Evolutionary conservation across 139 green algal species (phyloP), one percentile per base, ranked within the genome.

Genomic region (Penium margaritaceum): DNA sequence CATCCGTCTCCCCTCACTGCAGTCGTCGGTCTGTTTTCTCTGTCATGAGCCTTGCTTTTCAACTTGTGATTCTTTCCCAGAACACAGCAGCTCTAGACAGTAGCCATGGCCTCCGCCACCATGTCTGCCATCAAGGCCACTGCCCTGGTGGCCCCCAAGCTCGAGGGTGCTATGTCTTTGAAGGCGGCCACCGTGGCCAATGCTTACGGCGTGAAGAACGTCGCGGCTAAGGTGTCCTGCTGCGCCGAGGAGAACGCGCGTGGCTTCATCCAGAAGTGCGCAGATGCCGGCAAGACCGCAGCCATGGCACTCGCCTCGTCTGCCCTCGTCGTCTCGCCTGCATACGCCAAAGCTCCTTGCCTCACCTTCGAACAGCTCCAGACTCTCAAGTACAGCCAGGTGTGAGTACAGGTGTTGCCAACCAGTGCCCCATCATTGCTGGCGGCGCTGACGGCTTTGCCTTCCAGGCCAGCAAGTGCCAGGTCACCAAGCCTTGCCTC

Each of bases 381-480:
- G 78, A 85, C 87, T 65, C 86, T 96, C 80, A 97, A 94, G 70
- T 98, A 98, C 87, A 82, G 96, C 51, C 90, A 99, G 84, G 91
- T 99, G 38, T 98, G 90, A 94, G 94, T 64, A 90, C 86, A 21
- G 94, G 94, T 72, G 79, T 96, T 63, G 94, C 94, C 83, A 99
- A 99, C 91, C 97, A 94, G 61, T 99, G 94, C 94, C 89, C 94
- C 24, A 88, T 94, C 15, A 80, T 97, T 44, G 64, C 5, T 77
- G 72, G 64, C 5, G 58, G 68, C n/a, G 54, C 15, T n/a, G 68
- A 76, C 21, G 68, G 68, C 58, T 74, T 76, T 9, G 24, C 12
- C 9, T 29, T 76, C 6, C 5, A 53, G 17, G 9, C 68, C 24
- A 91, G 93, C 70, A 88, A 84, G 75, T 99, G 98, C 91, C 90